Base-by-base conservation (phyloP, 345 rosid genomes). In the sweet orange (Citrus sinensis) region DNA sequence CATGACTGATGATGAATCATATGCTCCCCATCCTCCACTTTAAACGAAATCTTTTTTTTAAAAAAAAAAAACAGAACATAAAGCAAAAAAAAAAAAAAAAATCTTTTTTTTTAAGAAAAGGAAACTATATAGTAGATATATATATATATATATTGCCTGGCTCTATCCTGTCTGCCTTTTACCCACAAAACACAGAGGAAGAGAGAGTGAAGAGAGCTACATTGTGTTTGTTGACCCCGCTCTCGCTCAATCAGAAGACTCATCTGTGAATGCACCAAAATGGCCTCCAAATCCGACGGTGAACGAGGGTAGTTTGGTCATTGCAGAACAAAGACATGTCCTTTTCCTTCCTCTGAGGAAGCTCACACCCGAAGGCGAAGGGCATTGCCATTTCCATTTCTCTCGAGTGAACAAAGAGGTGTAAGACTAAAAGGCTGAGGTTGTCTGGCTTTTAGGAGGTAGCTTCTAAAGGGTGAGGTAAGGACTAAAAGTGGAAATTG, bases 121-220 rank as follows among this genome's bases (percentile, higher is more conserved):
- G 20, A 46, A 73, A 56, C 35, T 76, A 71, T 49, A 42, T 75
- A 42, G 78, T 65, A 59, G 70, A 42, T 13, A 46, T 72, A 79
- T 30, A 70, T 72, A 79, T 30, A 70, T 58, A 70, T 76, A 51
- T 80, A 70, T 85, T 81, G 89, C 89, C 91, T 85, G 91, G 91
- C 88, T 88, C 85, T 85, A 82, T 86, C 86, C 88, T 88, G 90
- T 88, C 83, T 86, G 91, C 91, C 88, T 80, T 86, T 74, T 76
- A 73, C 70, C 69, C 83, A 79, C 80, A 75, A 79, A 78, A 69
- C 42, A 81, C 70, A 79, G 73, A 74, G 70, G 61, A 63, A 79
- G 64, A 39, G 73, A 62, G 59, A 59, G 82, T 59, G 78, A 82
- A 35, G 80, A 81, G 79, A 82, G 83, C 81, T 78, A 81, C 86